Evolutionary conservation across 2,329 filamentous ascomycete genomes (phyloP), one percentile per base, ranked within the genome.

Genomic region (Knufia petricola): DNA sequence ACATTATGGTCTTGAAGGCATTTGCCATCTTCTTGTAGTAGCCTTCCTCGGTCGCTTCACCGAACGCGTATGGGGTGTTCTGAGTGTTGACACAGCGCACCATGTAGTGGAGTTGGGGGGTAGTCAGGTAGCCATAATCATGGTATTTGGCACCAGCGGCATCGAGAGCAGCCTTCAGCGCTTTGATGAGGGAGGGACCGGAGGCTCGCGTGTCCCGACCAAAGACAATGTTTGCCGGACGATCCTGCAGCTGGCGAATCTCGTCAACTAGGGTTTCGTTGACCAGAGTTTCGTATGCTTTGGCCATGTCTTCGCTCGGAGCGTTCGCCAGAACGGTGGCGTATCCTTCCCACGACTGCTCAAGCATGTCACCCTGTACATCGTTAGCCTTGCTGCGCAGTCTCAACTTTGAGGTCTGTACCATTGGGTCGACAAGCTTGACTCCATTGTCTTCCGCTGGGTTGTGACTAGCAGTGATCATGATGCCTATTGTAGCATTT

Each of bases 101-200:
- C 55, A 96, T 76, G 69, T 98, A 98, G 72, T 98, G 92, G 50
- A 98, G 77, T 70, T 96, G 92, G n/a, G 92, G 92, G 2, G 92
- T 98, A 10, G 92, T 96, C 61, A 95, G 75, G 64, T 89, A 82
- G 68, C 90, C 92, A 71, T 82, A 90, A 72, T 96, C 90, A 62
- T 80, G 80, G 63, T 79, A 83, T 52, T 87, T 79, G 48, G 84
- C 80, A 49, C 78, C 77, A 40, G 84, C 83, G 45, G 86, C 86
- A 52, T 83, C 81, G 55, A 96, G 74, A 15, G 87, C 87, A 61
- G 87, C 84, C 51, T 82, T 77, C 43, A 96, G 78, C 51, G 89
- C 85, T 32, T 78, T 74, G 24, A 89, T 85, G 21, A 98, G 81
- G 50, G 79, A 82, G 58, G 87, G 85, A 46, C 92, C 92, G 6